phyloP scores from a whole-genome alignment of 345 rosid species.

The Ceriops decandra region DNA sequence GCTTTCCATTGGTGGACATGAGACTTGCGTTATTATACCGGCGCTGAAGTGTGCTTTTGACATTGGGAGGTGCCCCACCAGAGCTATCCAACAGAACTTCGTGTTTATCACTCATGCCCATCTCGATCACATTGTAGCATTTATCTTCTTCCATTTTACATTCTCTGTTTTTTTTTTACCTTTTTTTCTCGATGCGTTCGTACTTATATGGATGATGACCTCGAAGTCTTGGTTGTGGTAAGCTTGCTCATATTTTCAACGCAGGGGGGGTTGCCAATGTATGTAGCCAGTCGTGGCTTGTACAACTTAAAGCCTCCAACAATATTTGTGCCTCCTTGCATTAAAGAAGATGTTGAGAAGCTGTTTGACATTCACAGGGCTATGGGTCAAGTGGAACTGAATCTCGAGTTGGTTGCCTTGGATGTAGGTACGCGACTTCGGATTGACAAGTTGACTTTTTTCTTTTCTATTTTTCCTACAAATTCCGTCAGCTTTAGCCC shows the following conservation, averaged over 20 bases:
- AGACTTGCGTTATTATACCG: slow-evolving; percentile 85
- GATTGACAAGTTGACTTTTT: slow-evolving; percentile 6
- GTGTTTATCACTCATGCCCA: slow-evolving; percentile 90
- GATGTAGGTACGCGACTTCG: slow-evolving; percentile 54
- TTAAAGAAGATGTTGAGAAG: slow-evolving; percentile 82
- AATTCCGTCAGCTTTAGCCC: neutral
- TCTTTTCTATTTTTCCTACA: neutral
- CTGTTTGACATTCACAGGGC: slow-evolving; percentile 69
- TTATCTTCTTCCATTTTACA: neutral
- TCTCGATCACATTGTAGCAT: slow-evolving; percentile 88
- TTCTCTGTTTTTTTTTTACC: neutral
- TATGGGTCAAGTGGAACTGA: slow-evolving; percentile 86
- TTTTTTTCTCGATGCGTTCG: neutral
- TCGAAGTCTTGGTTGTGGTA: neutral
- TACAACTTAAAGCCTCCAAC: slow-evolving; percentile 90
- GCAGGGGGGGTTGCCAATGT: slow-evolving; percentile 91
- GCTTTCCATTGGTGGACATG: slow-evolving; percentile 76
- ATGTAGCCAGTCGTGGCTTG: slow-evolving; percentile 81
- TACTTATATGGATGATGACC: neutral
- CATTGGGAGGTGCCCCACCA: slow-evolving; percentile 79
- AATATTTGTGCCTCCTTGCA: slow-evolving; percentile 74
- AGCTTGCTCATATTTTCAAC: slow-evolving; percentile 5
- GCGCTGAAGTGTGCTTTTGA: slow-evolving; percentile 90
- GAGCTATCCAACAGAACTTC: slow-evolving; percentile 92
- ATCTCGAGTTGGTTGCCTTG: slow-evolving; percentile 68